phyloP scores from a whole-genome alignment of 2,329 filamentous ascomycete species.

The Monosporascus sp. region DNA sequence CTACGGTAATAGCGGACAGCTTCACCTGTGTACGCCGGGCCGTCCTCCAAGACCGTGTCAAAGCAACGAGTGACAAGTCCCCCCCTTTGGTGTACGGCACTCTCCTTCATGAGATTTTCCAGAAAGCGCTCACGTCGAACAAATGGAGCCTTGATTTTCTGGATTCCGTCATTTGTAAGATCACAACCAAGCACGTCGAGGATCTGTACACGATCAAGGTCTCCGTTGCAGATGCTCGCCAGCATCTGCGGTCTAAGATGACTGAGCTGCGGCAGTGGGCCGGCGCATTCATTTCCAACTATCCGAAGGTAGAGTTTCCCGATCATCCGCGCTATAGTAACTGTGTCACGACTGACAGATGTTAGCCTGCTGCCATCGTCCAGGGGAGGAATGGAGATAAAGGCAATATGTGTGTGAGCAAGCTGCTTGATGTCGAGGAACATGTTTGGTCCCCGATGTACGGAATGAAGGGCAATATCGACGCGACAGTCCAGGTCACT shows the following conservation, averaged over 20 bases:
- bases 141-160: conserved; percentile 71
- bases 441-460: conserved; percentile 98
- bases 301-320: conserved; percentile 53
- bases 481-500: conserved; percentile 87
- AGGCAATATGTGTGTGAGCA: conserved; percentile 79
- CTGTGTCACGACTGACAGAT: conserved; percentile 24
- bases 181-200: conserved; percentile 75
- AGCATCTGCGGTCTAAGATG: conserved; percentile 80
- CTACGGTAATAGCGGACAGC: conserved; percentile 93
- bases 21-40: conserved; percentile 87
- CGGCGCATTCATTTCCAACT: conserved; percentile 66
- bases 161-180: conserved; percentile 57
- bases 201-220: conserved; percentile 85
- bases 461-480: conserved; percentile 94
- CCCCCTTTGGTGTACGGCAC: conserved; percentile 86
- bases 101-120: conserved; percentile 91
- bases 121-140: conserved; percentile 80
- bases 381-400: conserved; percentile 74
- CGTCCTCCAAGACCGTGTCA: conserved; percentile 90
- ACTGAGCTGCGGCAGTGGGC: conserved; percentile 80
- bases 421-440: conserved; percentile 93
- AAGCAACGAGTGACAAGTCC: conserved; percentile 76
- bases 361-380: conserved; percentile 62
- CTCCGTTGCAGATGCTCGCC: conserved; percentile 63
- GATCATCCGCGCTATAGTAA: background rate